phyloP scores from a whole-genome alignment of 495 filamentous ascomycete species.

The Penicillium silybi region DNA sequence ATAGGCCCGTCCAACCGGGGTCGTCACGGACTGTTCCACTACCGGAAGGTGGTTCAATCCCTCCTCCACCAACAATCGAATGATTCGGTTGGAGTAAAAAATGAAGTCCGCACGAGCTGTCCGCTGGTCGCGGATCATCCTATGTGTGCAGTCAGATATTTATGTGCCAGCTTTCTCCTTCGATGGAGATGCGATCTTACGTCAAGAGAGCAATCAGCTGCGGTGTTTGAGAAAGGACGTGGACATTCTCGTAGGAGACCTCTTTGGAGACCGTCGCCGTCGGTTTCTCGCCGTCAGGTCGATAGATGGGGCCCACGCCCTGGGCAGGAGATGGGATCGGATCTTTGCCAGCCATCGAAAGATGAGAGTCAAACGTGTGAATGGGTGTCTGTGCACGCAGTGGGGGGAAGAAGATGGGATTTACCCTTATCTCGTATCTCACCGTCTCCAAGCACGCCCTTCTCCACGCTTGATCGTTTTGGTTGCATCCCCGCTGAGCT shows the following conservation, averaged over 20 bases:
- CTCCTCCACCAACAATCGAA: constrained; percentile 95
- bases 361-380: not conserved
- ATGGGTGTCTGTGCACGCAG: not conserved
- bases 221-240: constrained; percentile 86
- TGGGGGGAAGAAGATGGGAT: not conserved
- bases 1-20: constrained; percentile 85
- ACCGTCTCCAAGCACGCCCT: not conserved
- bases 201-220: constrained; percentile 95
- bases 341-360: constrained; percentile 26
- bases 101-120: constrained; percentile 94
- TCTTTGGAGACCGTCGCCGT: constrained; percentile 84
- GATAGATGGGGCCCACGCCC: constrained; percentile 76
- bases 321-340: constrained; percentile 56
- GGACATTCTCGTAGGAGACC: constrained; percentile 81
- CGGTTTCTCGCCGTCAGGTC: constrained; percentile 72
- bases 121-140: constrained; percentile 89
- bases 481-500: constrained; percentile 1
- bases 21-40: constrained; percentile 79
- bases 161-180: not conserved
- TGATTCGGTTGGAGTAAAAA: constrained; percentile 98
- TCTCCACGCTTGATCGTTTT: constrained; percentile 2
- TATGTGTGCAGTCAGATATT: constrained; percentile 37
- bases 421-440: constrained; percentile 15
- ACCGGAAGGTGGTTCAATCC: constrained; percentile 95
- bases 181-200: constrained; percentile 52